phyloP scores from a whole-genome alignment of 2,329 filamentous ascomycete species.

The Sporothrix humicola region DNA sequence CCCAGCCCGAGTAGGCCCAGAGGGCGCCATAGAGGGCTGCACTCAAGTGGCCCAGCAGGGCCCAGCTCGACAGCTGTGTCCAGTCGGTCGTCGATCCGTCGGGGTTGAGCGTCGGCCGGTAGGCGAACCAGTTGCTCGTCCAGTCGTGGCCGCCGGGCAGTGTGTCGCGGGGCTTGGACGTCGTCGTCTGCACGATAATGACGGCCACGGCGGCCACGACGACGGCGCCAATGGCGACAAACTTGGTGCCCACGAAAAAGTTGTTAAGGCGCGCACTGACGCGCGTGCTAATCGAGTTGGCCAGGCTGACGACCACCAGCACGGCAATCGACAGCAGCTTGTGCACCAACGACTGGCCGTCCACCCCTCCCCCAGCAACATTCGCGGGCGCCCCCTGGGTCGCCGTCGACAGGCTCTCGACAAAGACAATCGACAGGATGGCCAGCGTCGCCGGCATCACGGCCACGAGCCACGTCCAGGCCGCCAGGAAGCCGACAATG shows the following conservation, averaged over 20 bases:
- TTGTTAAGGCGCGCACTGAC: slow-evolving; percentile 61
- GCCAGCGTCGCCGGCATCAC: slow-evolving; percentile 69
- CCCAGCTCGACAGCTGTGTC: slow-evolving; percentile 58
- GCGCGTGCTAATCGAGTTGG: slow-evolving; percentile 62
- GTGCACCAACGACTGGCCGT: slow-evolving; percentile 46
- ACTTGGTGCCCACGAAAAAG: slow-evolving; percentile 62
- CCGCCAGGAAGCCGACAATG: slow-evolving; percentile 65
- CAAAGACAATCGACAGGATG: slow-evolving; percentile 68
- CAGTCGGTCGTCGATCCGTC: slow-evolving; percentile 58
- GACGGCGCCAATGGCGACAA: slow-evolving; percentile 54
- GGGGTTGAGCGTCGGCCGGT: slow-evolving; percentile 55
- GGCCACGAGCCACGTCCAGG: slow-evolving; percentile 69
- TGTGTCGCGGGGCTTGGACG: slow-evolving; percentile 42
- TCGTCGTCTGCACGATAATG: slow-evolving; percentile 48
- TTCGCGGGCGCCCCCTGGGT: no score
- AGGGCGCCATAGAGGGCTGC: slow-evolving; percentile 66
- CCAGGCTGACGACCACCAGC: slow-evolving; percentile 53
- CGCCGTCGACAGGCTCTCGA: slow-evolving; percentile 55
- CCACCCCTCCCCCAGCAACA: no score
- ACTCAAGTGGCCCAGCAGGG: slow-evolving; percentile 64
- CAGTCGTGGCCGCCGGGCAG: slow-evolving; percentile 57
- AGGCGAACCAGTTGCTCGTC: slow-evolving; percentile 62
- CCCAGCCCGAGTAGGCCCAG: slow-evolving; percentile 71
- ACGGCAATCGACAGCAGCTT: slow-evolving; percentile 59
- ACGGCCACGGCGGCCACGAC: slow-evolving; percentile 58